Base-by-base conservation (phyloP, 2,329 filamentous ascomycete species). In the Fusarium subtropicale region DNA sequence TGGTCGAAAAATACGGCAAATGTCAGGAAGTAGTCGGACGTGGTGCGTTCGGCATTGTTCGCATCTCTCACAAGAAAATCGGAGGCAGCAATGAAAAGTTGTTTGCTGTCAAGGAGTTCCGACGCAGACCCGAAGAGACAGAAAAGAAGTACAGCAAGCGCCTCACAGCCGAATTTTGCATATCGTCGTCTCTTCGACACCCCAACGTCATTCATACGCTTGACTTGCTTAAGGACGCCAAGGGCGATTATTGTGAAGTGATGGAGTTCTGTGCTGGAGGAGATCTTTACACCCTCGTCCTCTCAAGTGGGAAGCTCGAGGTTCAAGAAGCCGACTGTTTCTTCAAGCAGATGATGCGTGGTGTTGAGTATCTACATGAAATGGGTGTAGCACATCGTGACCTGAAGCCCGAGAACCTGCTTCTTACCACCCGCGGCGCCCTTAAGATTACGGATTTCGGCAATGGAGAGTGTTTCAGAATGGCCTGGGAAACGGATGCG, bases 231-330 rank as follows among this genome's bases (percentile, higher is more conserved):
- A 93, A 97, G 80, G 96, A 99, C 76, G 90, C 95, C 74, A 98
- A 98, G 82, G 96, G 96, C 64, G 94, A 97, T 77, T 98, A 96
- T 80, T 99, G 96, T 80, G 96, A 99, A 79, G 96, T 99, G 54
- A 99, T 99, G 96, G 96, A 99, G 81, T 99, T 96, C 78, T 99
- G 96, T 78, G 94, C 95, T 38, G 96, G 96, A 64, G 96, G 96
- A 62, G 96, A 99, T 78, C 85, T 99, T 26, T 98, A 98, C 80
- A 97, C 94, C 0, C 86, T 99, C 7, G 92, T 99, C 22, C 88
- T 98, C 31, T 90, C 96, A 9, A 93, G 94, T 38, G 93, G 93
- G 62, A 97, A 97, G 80, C 89, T 99, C 22, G 94, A 96, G 78
- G 93, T 97, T 31, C 85, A 89, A 64, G 96, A 99, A 81, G 95